phyloP scores from a whole-genome alignment of 2,329 filamentous ascomycete genomes.

The Scedosporium boydii region DNA sequence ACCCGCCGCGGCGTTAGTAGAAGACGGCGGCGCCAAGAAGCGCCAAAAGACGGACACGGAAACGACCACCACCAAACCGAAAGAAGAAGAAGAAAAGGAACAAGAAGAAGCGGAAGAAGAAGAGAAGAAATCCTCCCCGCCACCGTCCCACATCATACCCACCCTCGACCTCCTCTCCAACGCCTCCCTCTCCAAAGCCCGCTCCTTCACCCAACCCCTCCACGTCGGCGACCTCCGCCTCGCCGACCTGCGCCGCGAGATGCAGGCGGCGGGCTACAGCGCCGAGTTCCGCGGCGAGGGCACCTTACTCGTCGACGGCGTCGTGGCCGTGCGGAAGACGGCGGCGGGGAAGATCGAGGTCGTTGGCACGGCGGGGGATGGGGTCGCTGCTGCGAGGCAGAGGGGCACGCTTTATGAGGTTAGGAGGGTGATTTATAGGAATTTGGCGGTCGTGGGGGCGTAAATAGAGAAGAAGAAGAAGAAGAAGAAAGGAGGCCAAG shows the following conservation, averaged over 20 bases:
- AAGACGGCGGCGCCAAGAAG: constrained; percentile 35
- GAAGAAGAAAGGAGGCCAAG: too few species aligned
- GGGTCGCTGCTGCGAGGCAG: constrained; percentile 13
- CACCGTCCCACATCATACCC: constrained; percentile 25
- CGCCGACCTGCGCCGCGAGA: constrained; percentile 74
- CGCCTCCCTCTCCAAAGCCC: constrained; percentile 59
- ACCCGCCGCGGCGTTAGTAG: constrained; percentile 26
- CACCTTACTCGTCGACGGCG: constrained; percentile 78
- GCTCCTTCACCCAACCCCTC: constrained; percentile 68
- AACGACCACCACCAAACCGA: constrained; percentile 6
- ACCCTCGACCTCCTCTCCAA: constrained; percentile 45
- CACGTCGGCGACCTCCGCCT: constrained; percentile 90
- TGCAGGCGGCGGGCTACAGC: constrained; percentile 72
- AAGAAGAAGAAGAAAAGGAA: constrained; percentile 1
- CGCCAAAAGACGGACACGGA: constrained; percentile 31
- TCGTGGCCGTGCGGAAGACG: constrained; percentile 81
- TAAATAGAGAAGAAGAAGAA: neutral
- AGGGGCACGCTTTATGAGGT: constrained; percentile 75
- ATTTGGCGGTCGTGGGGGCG: constrained; percentile 76
- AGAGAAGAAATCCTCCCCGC: constrained; percentile 8
- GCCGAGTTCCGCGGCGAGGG: constrained; percentile 93
- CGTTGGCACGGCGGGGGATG: constrained; percentile 57
- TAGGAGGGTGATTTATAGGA: constrained; percentile 85
- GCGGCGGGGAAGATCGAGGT: constrained; percentile 81
- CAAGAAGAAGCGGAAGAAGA: neutral